Base-by-base conservation (phyloP, 306 rosid species). In the Rubus idaeus region DNA sequence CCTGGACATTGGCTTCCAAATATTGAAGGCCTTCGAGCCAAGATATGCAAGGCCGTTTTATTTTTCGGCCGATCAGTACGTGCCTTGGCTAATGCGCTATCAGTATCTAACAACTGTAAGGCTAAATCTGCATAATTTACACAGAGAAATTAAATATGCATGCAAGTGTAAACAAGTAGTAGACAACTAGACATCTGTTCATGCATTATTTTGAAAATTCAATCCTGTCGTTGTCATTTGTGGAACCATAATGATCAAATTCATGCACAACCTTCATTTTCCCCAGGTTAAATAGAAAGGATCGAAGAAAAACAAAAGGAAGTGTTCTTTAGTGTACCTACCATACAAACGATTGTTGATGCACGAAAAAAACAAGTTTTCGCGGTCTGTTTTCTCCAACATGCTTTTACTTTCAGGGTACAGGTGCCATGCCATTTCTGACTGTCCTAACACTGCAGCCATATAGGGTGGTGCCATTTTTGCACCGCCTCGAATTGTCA, bases 321-420 rank as follows among this genome's bases (percentile, higher is more conserved):
- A 21, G 40, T 23, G 65, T 58, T 21, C 37, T 57, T 57, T 61
- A 12, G 68, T 26, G 18, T 1, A 35, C 66, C 1, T 67, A 74
- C 79, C 74, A 37, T 57, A 68, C 9, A 78, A 52, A 74, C 70
- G 60, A 10, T 44, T 47, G 14, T 62, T 53, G 46, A 74, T 74
- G 21, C 9, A 74, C 46, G 70, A 16, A 11, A 74, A 74, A 18
- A 74, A 74, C 21, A 61, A 21, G 11, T 12, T 5, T 3, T 1
- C 14, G n/a, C 35, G 58, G 47, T 37, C 46, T 0, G 7, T 10
- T 60, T 46, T 39, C 7, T 44, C 35, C 11, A 18, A 3, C 37
- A 18, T 30, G 2, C 4, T 23, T 0, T 17, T 0, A 5, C 47
- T 74, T 17, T 61, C 0, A 30, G 6, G 11, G 69, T 39, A 74